Evolutionary conservation across 2,329 filamentous ascomycete species (phyloP).

Genomic region (Botryotinia narcissicola): DNA sequence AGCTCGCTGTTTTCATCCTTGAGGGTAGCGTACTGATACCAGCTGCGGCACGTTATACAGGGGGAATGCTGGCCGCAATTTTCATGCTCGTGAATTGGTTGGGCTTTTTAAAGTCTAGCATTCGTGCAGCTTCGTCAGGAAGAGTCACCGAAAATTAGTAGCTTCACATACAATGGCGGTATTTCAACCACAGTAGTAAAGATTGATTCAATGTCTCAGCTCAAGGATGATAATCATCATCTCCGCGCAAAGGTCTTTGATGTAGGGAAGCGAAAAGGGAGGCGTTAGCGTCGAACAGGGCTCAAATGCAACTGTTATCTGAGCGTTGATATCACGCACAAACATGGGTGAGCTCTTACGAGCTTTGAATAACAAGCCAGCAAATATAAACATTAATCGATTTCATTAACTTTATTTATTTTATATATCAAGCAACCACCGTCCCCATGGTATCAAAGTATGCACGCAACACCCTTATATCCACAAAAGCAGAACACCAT

Average conservation of each 20-base stretch:
- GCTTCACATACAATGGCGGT: background rate
- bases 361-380: background rate
- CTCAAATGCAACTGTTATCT: background rate
- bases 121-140: background rate
- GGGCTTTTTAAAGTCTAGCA: background rate
- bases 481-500: background rate
- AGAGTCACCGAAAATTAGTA: background rate
- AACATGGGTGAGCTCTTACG: background rate
- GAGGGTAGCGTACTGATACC: background rate
- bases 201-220: background rate
- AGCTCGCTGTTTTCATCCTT: background rate
- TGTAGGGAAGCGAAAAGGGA: background rate
- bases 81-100: background rate
- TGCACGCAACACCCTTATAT: background rate
- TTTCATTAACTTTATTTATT: background rate
- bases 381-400: background rate
- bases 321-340: background rate
- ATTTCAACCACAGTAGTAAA: background rate
- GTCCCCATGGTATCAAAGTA: conserved; percentile 3
- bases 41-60: background rate
- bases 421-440: background rate
- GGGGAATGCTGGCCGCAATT: background rate
- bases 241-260: background rate
- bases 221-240: background rate
- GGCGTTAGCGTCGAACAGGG: background rate